phyloP scores from a whole-genome alignment of 225 moss, liverwort and hornwort genomes.

The Straminergon stramineum region DNA sequence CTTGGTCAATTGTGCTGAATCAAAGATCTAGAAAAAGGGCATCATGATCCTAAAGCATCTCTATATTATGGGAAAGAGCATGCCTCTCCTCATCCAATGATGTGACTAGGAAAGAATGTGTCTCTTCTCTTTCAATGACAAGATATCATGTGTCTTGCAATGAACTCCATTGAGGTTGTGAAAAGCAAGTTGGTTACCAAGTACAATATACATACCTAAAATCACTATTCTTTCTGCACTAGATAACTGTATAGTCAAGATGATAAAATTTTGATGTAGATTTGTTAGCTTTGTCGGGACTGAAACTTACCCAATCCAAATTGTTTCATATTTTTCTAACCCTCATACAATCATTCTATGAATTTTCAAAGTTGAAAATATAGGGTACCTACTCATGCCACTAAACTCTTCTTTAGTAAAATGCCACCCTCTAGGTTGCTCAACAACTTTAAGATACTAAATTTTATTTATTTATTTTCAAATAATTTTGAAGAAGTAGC shows the following conservation, averaged over 20 bases:
- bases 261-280: not conserved
- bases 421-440: too few relatives aligned
- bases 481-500: not conserved
- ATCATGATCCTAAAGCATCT: not conserved
- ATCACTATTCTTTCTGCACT: rapidly evolving
- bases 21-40: not conserved
- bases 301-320: not conserved
- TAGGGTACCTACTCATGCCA: not conserved
- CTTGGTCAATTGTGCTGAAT: not conserved
- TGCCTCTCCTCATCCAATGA: too few relatives aligned
- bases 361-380: not conserved
- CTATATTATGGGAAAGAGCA: not conserved
- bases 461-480: not conserved
- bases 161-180: not conserved
- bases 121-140: not conserved
- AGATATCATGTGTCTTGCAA: not conserved
- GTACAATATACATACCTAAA: too few relatives aligned
- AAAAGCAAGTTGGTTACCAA: not conserved
- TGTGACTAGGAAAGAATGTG: not conserved
- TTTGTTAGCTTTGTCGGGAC: too few relatives aligned
- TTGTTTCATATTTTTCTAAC: not conserved
- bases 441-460: not conserved
- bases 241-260: not conserved
- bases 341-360: not conserved
- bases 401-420: not conserved